Evolutionary conservation across 106 monocot genomes (phyloP).

Genomic region (Ottelia alismoides): DNA sequence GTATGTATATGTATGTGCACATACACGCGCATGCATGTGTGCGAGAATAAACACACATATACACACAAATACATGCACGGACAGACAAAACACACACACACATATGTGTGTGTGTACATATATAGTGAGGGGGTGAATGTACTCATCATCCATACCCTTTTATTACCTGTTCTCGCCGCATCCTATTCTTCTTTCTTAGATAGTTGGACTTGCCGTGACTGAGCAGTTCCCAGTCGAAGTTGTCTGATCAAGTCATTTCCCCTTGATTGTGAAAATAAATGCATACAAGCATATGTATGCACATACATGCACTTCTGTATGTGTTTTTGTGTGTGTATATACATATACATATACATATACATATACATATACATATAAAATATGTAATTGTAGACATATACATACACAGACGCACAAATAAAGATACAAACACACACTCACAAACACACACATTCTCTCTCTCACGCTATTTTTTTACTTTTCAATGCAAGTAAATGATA

Average conservation of each 20-base stretch:
- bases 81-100: too few species aligned
- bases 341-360: not conserved
- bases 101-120: too few species aligned
- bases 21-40: not conserved
- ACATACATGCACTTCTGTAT: not conserved
- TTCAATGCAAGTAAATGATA: not conserved
- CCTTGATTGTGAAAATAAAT: not conserved
- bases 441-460: not conserved
- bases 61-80: too few species aligned
- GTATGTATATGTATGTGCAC: not conserved
- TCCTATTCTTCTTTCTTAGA: too few species aligned
- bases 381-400: not conserved
- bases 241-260: too few species aligned
- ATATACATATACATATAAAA: not conserved
- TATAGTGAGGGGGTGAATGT: too few species aligned
- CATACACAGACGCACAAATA: not conserved
- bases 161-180: too few species aligned
- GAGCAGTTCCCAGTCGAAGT: too few species aligned
- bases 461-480: not conserved
- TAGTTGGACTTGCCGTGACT: too few species aligned
- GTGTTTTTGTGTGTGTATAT: not conserved
- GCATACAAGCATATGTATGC: not conserved
- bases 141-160: too few species aligned
- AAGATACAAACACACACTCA: not conserved
- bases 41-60: not conserved